phyloP scores from a whole-genome alignment of 306 rosid species.

The Benincasa hispida region DNA sequence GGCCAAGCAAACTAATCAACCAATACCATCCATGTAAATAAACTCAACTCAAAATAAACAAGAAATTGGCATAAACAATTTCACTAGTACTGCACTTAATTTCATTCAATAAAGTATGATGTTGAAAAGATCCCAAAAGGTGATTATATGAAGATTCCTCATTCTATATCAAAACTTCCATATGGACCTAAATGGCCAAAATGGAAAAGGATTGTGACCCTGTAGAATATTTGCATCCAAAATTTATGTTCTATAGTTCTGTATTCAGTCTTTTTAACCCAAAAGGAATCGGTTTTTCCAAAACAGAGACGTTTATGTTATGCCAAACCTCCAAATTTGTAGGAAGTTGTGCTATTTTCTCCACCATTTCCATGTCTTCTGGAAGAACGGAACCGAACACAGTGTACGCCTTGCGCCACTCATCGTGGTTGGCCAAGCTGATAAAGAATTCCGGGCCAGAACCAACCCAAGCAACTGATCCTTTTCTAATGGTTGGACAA shows the following conservation, averaged over 20 bases:
- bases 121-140: too few species aligned
- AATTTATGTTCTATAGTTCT: neutral
- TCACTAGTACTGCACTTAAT: too few species aligned
- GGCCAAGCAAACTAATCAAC: too few species aligned
- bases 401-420: conserved; percentile 48
- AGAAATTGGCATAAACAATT: too few species aligned
- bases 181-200: neutral
- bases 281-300: conserved; percentile 41
- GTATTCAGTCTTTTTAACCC: conserved; percentile 21
- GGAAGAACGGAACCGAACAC: conserved; percentile 62
- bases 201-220: neutral
- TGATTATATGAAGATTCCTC: neutral
- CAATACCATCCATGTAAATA: too few species aligned
- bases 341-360: conserved; percentile 48
- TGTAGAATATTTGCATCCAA: neutral
- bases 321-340: conserved; percentile 43
- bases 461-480: conserved; percentile 74
- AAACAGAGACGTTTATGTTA: conserved; percentile 35
- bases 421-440: conserved; percentile 63
- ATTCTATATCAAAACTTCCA: neutral
- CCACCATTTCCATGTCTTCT: conserved; percentile 48
- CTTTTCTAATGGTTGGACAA: conserved; percentile 60
- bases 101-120: too few species aligned
- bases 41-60: too few species aligned
- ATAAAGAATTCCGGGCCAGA: conserved; percentile 76